Evolutionary conservation across 2,329 filamentous ascomycete species (phyloP).

Genomic region (Bimuria novae-zelandiae): DNA sequence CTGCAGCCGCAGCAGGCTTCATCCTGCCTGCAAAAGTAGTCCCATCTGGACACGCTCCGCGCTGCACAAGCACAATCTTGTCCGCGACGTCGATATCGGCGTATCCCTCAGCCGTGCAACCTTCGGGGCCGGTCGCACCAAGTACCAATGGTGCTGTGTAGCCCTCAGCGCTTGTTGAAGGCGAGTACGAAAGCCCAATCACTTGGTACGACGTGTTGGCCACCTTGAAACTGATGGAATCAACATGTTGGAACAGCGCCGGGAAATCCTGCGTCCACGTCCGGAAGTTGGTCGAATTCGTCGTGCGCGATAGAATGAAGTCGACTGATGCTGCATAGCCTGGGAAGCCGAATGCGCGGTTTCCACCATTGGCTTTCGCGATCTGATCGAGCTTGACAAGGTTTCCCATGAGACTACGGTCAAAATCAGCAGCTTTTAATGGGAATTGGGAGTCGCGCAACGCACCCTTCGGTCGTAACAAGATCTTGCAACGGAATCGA

Average conservation of each 20-base stretch:
- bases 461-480: slow-evolving; percentile 47
- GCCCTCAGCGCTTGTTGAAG: slow-evolving; percentile 53
- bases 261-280: slow-evolving; percentile 57
- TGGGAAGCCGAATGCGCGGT: slow-evolving; percentile 63
- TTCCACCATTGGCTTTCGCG: slow-evolving; percentile 60
- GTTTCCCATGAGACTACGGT: slow-evolving; percentile 56
- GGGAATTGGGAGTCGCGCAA: background rate
- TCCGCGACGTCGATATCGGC: slow-evolving; percentile 44
- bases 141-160: slow-evolving; percentile 49
- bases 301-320: slow-evolving; percentile 58
- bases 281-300: slow-evolving; percentile 44
- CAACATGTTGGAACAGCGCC: slow-evolving; percentile 50
- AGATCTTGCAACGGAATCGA: slow-evolving; percentile 49
- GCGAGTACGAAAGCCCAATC: slow-evolving; percentile 53
- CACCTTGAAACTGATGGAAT: slow-evolving; percentile 48
- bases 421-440: background rate
- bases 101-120: slow-evolving; percentile 48
- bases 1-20: slow-evolving; percentile 48
- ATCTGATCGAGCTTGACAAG: slow-evolving; percentile 62
- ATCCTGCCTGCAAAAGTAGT: slow-evolving; percentile 48
- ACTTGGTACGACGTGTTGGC: slow-evolving; percentile 46
- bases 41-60: slow-evolving; percentile 49
- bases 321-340: slow-evolving; percentile 64
- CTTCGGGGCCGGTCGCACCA: slow-evolving; percentile 47
- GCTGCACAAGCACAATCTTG: slow-evolving; percentile 50